A percentile compares a stretch with the other conserved stretches of the same genome.
These are phyloP conservation scores for Dothideomycetes sp. DNA, from an alignment of 2,329 filamentous ascomycete genomes.

Conservation along the genomic window DNA sequence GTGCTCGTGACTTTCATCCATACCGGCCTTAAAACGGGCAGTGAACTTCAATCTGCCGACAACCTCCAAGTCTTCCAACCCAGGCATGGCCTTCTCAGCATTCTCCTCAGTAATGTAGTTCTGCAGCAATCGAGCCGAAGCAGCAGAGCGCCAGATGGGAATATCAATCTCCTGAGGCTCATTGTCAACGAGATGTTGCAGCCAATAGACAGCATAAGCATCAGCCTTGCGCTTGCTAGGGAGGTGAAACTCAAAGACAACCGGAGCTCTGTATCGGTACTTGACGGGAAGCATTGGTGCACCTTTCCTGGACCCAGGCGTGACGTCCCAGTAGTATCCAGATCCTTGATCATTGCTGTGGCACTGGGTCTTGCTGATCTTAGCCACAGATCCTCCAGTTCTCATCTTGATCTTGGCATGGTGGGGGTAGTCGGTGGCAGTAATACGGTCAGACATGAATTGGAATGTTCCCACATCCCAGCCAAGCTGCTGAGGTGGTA, in stretches of 20 bases:
- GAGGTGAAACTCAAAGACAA: slow-evolving; percentile 77
- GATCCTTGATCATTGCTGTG: slow-evolving; percentile 43
- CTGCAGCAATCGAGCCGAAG: slow-evolving; percentile 65
- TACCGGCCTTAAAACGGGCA: slow-evolving; percentile 78
- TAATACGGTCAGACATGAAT: slow-evolving; percentile 62
- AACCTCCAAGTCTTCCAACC: slow-evolving; percentile 65
- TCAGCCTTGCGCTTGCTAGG: slow-evolving; percentile 58
- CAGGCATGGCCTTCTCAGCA: slow-evolving; percentile 50
- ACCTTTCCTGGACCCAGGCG: slow-evolving; percentile 33
- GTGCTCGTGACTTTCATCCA: slow-evolving; percentile 70
- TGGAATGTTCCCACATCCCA: slow-evolving; percentile 96
- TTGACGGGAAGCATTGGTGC: slow-evolving; percentile 74
- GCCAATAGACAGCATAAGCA: slow-evolving; percentile 73
- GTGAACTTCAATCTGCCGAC: slow-evolving; percentile 72
- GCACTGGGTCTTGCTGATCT: slow-evolving; percentile 54
- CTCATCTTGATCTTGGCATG: slow-evolving; percentile 61
- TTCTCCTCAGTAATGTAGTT: slow-evolving; percentile 86
- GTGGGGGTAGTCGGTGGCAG: slow-evolving; percentile 50
- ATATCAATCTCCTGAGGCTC: slow-evolving; percentile 68
- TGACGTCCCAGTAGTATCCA: slow-evolving; percentile 48
- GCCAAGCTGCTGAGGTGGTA: slow-evolving; percentile 76
- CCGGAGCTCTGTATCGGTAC: slow-evolving; percentile 77
- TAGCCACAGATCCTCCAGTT: slow-evolving; percentile 73
- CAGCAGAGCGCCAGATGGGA: slow-evolving; percentile 81
- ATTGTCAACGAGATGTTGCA: slow-evolving; percentile 73